Evolutionary conservation across 228 moss, liverwort and hornwort species (phyloP).

Genomic region (Sphagnum magellanicum): DNA sequence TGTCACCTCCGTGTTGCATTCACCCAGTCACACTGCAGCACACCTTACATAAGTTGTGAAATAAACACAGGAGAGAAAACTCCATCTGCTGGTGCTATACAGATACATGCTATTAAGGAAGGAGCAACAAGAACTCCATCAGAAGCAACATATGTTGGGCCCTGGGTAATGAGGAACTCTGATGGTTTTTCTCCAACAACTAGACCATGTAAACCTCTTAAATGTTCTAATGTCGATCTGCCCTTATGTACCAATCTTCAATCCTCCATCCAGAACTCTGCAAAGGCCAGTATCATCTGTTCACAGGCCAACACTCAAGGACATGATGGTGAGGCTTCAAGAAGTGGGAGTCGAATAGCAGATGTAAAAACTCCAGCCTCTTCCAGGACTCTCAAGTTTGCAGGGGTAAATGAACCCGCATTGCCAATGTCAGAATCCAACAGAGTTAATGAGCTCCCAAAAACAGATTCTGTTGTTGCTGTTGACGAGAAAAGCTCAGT

Average conservation of each 20-base stretch:
- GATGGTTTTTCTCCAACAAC: slow-evolving; percentile 12
- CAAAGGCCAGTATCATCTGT: neutral
- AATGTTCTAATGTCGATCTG: slow-evolving; percentile 2
- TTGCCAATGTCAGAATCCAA: too few species aligned
- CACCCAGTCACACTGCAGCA: slow-evolving; percentile 4
- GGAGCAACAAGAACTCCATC: slow-evolving; percentile 1
- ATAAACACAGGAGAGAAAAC: slow-evolving; percentile 2
- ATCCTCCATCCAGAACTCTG: neutral
- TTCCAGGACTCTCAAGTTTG: neutral
- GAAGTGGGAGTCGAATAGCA: neutral
- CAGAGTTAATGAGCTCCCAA: too few species aligned
- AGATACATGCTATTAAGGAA: slow-evolving; percentile 2
- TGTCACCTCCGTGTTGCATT: slow-evolving; percentile 23
- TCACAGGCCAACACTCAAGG: slow-evolving; percentile 6
- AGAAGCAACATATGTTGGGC: neutral
- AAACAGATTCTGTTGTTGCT: too few species aligned
- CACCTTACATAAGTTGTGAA: slow-evolving; percentile 3
- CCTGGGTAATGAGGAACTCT: slow-evolving; percentile 4
- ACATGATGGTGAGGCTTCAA: neutral
- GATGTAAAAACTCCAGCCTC: neutral
- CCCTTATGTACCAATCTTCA: neutral
- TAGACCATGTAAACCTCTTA: neutral
- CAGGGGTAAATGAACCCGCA: neutral
- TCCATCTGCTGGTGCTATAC: neutral
- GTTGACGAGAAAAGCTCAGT: too few species aligned